These are phyloP conservation scores for Trypanosoma mega DNA, from an alignment of 208 protist species.

Conservation along the genomic window DNA sequence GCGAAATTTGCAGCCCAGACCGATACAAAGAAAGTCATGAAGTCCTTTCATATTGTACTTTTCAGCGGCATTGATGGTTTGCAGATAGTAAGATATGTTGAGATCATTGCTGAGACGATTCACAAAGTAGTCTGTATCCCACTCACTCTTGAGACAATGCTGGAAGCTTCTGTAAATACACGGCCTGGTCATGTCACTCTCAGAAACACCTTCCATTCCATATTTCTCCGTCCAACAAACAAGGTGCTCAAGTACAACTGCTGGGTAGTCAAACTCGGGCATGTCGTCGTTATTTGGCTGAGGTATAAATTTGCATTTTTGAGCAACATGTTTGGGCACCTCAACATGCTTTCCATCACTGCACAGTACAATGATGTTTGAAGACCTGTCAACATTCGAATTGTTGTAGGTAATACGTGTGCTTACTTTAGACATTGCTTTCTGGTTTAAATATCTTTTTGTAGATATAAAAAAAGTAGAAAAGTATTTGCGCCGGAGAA, in stretches of 20 bases:
- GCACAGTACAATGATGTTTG: constrained; percentile 39
- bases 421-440: not conserved
- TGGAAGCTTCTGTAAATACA: constrained; percentile 74
- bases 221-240: constrained; percentile 60
- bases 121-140: constrained; percentile 68
- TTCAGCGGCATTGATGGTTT: constrained; percentile 74
- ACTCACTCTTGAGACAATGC: constrained; percentile 57
- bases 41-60: constrained; percentile 67
- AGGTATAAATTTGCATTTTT: constrained; percentile 52
- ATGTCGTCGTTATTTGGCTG: constrained; percentile 30
- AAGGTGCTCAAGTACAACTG: constrained; percentile 56
- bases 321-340: constrained; percentile 34
- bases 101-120: constrained; percentile 35
- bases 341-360: constrained; percentile 57
- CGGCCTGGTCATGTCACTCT: constrained; percentile 48
- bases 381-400: constrained; percentile 19
- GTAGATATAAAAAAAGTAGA: too few species aligned
- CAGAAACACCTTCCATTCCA: constrained; percentile 45
- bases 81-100: constrained; percentile 52
- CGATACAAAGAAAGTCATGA: constrained; percentile 68
- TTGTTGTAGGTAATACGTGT: constrained; percentile 9
- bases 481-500: too few species aligned
- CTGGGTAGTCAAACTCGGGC: constrained; percentile 55
- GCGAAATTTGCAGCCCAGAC: constrained; percentile 74
- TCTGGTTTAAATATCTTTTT: too few species aligned